phyloP scores from a whole-genome alignment of 768 basidiomycete species.

The Butyriboletus loyo region DNA sequence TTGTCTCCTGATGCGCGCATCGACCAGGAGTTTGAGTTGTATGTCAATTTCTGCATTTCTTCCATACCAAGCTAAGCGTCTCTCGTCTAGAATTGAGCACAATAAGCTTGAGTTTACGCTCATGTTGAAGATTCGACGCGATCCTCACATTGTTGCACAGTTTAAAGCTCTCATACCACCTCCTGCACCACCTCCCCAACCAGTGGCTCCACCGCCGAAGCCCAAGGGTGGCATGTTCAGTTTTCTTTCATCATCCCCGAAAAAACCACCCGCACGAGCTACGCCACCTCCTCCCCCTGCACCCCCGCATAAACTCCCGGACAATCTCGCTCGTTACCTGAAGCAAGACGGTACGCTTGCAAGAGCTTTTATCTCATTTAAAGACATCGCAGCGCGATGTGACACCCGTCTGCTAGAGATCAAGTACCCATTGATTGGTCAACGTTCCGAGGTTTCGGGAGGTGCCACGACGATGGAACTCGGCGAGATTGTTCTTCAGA shows the following conservation, averaged over 20 bases:
- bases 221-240: slow-evolving; percentile 65
- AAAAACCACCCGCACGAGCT: slow-evolving; percentile 58
- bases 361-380: slow-evolving; percentile 84
- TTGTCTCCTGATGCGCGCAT: slow-evolving; percentile 59
- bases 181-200: slow-evolving; percentile 41
- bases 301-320: slow-evolving; percentile 48
- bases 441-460: slow-evolving; percentile 52
- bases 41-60: slow-evolving; percentile 28
- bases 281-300: slow-evolving; percentile 34
- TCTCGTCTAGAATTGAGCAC: slow-evolving; percentile 69
- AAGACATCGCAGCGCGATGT: slow-evolving; percentile 78
- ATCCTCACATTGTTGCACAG: slow-evolving; percentile 80
- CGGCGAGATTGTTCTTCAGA: slow-evolving; percentile 85
- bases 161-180: slow-evolving; percentile 61
- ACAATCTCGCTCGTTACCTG: slow-evolving; percentile 80
- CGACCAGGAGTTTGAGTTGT: slow-evolving; percentile 92
- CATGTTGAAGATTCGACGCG: slow-evolving; percentile 80
- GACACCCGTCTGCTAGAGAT: slow-evolving; percentile 85
- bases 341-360: slow-evolving; percentile 87
- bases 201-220: slow-evolving; percentile 47
- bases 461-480: slow-evolving; percentile 66
- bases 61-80: not conserved
- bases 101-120: slow-evolving; percentile 95
- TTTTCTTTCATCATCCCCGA: slow-evolving; percentile 71
- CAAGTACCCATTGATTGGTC: slow-evolving; percentile 76